Evolutionary conservation across 2,329 filamentous ascomycete genomes (phyloP).

Genomic region (Penicillium fuscoglaucum): DNA sequence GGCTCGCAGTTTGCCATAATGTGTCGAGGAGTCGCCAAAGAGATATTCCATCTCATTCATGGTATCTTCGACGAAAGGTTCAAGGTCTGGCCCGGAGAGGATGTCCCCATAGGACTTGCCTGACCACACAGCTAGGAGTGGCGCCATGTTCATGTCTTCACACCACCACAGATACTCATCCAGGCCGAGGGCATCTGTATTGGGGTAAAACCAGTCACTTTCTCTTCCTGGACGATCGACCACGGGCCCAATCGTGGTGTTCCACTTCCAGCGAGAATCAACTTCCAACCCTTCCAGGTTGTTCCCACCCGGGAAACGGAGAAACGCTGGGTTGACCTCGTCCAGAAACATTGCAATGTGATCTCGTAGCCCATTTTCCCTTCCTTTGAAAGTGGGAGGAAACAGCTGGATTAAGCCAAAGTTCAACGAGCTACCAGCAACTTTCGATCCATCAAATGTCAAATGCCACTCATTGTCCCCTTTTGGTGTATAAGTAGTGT

Average conservation of each 20-base stretch:
- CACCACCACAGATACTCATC: conserved; percentile 64
- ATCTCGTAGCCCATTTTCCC: conserved; percentile 56
- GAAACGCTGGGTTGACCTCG: conserved; percentile 56
- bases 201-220: conserved; percentile 60
- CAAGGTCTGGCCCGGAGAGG: conserved; percentile 50
- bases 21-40: conserved; percentile 53
- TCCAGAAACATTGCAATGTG: conserved; percentile 58
- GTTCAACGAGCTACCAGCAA: conserved; percentile 23
- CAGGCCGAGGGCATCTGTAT: conserved; percentile 61
- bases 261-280: conserved; percentile 43
- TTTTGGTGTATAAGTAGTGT: conserved; percentile 22
- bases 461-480: conserved; percentile 34
- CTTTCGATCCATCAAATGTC: conserved; percentile 27
- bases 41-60: conserved; percentile 66
- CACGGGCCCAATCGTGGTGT: conserved; percentile 45
- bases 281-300: conserved; percentile 49
- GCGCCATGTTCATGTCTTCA: conserved; percentile 59
- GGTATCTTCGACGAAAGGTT: conserved; percentile 59
- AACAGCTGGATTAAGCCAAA: conserved; percentile 32
- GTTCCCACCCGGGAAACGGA: conserved; percentile 67
- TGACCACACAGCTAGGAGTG: conserved; percentile 58
- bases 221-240: conserved; percentile 54
- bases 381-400: conserved; percentile 29
- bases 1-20: conserved; percentile 59
- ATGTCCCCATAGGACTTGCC: conserved; percentile 57